phyloP scores from a whole-genome alignment of 2,329 filamentous ascomycete genomes.

The Hirsutella thompsonii region DNA sequence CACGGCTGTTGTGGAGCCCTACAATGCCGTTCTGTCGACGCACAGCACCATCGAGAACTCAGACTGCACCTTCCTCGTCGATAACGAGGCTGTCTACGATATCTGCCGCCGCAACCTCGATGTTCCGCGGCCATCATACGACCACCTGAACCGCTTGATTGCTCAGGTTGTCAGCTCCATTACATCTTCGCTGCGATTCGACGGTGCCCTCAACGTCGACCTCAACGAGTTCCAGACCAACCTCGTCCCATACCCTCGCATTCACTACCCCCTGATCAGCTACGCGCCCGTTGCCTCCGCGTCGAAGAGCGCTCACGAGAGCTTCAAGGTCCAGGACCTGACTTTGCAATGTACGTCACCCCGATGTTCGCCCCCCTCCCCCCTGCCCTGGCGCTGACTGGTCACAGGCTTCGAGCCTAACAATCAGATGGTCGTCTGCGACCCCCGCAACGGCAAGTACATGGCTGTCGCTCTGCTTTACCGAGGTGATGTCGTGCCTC shows the following conservation, averaged over 20 bases:
- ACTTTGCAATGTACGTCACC: conserved; percentile 58
- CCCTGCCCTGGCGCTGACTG: conserved; percentile 11
- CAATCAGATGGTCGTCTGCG: conserved; percentile 69
- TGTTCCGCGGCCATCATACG: conserved; percentile 54
- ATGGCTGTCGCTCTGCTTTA: conserved; percentile 63
- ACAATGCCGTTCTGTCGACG: conserved; percentile 61
- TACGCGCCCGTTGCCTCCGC: conserved; percentile 60
- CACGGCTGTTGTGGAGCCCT: conserved; percentile 59
- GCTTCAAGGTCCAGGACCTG: conserved; percentile 72
- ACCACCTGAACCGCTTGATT: conserved; percentile 62
- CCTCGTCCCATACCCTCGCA: conserved; percentile 60
- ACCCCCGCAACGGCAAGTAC: conserved; percentile 63
- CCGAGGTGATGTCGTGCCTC: conserved; percentile 58
- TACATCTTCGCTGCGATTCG: conserved; percentile 59
- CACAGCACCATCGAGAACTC: conserved; percentile 68
- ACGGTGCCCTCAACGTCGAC: conserved; percentile 61
- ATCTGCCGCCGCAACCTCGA: conserved; percentile 63
- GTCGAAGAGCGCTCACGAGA: conserved; percentile 71
- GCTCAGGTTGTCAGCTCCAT: conserved; percentile 65
- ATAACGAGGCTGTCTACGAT: conserved; percentile 65
- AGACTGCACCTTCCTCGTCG: conserved; percentile 67
- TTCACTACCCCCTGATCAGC: conserved; percentile 62
- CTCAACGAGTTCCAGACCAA: conserved; percentile 71
- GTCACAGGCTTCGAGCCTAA: conserved; percentile 57
- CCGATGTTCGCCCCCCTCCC: too few species aligned